Evolutionary conservation across 805 yeast species (phyloP).

Genomic region (Hanseniaspora meyeri): DNA sequence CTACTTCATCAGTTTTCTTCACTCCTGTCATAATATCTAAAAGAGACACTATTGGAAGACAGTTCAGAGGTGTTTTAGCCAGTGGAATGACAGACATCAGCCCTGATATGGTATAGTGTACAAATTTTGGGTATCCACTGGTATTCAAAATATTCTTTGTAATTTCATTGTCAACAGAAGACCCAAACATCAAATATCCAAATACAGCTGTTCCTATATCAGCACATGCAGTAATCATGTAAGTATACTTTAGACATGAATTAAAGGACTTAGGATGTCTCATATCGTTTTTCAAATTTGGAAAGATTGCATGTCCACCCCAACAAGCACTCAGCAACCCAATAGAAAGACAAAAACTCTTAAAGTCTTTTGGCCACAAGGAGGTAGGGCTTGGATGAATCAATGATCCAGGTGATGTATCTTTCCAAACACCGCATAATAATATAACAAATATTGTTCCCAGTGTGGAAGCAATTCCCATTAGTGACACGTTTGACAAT

Average conservation of each 20-base stretch:
- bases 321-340: slow-evolving; percentile 69
- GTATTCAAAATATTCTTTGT: slow-evolving; percentile 63
- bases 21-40: slow-evolving; percentile 41
- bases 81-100: slow-evolving; percentile 72
- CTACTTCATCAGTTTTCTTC: slow-evolving; percentile 19
- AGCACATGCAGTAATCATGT: slow-evolving; percentile 45
- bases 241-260: slow-evolving; percentile 44
- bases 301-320: slow-evolving; percentile 77
- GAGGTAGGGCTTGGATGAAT: slow-evolving; percentile 43
- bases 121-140: slow-evolving; percentile 52
- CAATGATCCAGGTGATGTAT: slow-evolving; percentile 62
- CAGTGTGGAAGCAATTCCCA: slow-evolving; percentile 62
- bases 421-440: slow-evolving; percentile 51
- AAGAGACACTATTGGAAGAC: slow-evolving; percentile 68
- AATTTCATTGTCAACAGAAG: slow-evolving; percentile 52
- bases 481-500: slow-evolving; percentile 52
- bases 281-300: slow-evolving; percentile 62
- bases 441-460: slow-evolving; percentile 48
- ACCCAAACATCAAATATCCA: slow-evolving; percentile 76
- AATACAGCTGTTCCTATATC: slow-evolving; percentile 53
- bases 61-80: slow-evolving; percentile 72
- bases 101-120: slow-evolving; percentile 46
- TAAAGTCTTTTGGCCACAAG: slow-evolving; percentile 45
- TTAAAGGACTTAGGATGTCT: slow-evolving; percentile 48
- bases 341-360: slow-evolving; percentile 44